Base-by-base conservation (phyloP, 768 basidiomycete species). In the Mycena vitilis region DNA sequence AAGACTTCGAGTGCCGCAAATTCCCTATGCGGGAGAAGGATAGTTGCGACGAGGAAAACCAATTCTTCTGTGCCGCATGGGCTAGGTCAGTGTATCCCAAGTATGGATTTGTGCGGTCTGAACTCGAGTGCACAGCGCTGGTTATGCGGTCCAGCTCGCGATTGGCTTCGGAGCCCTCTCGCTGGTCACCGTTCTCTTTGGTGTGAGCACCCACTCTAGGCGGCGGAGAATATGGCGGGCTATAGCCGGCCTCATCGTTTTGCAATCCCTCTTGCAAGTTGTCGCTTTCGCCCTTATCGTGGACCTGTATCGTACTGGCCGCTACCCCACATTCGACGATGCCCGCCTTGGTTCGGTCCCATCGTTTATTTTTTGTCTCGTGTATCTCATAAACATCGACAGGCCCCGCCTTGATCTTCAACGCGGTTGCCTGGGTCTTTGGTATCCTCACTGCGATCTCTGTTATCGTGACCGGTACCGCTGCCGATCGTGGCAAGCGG, bases 181-280 rank as follows among this genome's bases (percentile, higher is more conserved):
- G 5, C 78, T 91, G 44, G 73, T 84, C 0, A 81, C 91, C 10
- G 82, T 94, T 55, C 74, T 89, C 48, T 82, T 94, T 65, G 92
- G 93, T 5, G 84, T 92, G 22, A 91, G 86, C 74, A 93, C 93
- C 0, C 88, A 88, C 73, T 91, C 91, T 18, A 83, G 92, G 58
- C 83, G 93, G 71, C 83, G 91, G 65, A 86, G 93, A 70, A 89
- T 93, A 38, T 94, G 93, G 93, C 88, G 86, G 75, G 89, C 87
- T 1, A 89, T 91, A 1, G 91, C 91, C 10, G 87, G 86, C 18
- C 77, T 94, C 12, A 81, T 92, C 15, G 77, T 87, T 18, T 73
- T 93, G 22, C 89, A 92, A 91, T 91, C 88, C n/a, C 60, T 82
- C 23, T 88, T 87, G 65, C 88, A 91, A 71, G 79, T 94, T 23